Evolutionary conservation across 108 stramenopile species (phyloP).

Genomic region (Pseudonitzschia multistriata): DNA sequence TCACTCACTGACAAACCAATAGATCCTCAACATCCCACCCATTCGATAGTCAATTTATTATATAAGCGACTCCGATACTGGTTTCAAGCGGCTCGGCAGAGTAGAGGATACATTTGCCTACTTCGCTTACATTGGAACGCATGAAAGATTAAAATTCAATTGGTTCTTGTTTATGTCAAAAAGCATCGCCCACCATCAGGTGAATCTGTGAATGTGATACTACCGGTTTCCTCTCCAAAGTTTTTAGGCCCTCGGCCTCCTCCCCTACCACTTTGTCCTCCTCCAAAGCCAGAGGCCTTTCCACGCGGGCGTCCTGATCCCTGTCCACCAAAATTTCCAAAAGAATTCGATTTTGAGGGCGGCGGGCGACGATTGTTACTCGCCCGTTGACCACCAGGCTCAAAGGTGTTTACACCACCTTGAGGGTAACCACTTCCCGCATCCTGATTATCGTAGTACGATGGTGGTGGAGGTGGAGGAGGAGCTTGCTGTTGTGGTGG

Average conservation of each 20-base stretch:
- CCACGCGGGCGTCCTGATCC: conserved; percentile 6
- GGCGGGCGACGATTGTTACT: background rate
- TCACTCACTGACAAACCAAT: background rate
- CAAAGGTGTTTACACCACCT: conserved; percentile 4
- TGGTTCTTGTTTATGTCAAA: conserved; percentile 16
- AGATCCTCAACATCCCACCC: too few species aligned
- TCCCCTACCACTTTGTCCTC: background rate
- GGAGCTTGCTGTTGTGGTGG: background rate
- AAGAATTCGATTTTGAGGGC: conserved; percentile 6
- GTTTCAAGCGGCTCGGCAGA: background rate
- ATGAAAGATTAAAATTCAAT: background rate
- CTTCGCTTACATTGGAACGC: background rate
- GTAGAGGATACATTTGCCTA: background rate
- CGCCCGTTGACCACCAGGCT: background rate
- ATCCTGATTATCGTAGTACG: background rate
- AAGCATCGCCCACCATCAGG: conserved; percentile 15
- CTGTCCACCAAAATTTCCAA: conserved; percentile 19
- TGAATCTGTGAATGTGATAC: conserved; percentile 6
- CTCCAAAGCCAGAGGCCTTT: conserved; percentile 3
- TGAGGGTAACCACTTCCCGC: background rate
- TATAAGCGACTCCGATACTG: too few species aligned
- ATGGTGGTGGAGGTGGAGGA: background rate
- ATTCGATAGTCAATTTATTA: too few species aligned
- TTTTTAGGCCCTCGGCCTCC: background rate
- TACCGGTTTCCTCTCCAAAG: conserved; percentile 16